These are phyloP conservation scores for Platismatia glauca DNA, from an alignment of 495 filamentous ascomycete species.

Conservation along the genomic window DNA sequence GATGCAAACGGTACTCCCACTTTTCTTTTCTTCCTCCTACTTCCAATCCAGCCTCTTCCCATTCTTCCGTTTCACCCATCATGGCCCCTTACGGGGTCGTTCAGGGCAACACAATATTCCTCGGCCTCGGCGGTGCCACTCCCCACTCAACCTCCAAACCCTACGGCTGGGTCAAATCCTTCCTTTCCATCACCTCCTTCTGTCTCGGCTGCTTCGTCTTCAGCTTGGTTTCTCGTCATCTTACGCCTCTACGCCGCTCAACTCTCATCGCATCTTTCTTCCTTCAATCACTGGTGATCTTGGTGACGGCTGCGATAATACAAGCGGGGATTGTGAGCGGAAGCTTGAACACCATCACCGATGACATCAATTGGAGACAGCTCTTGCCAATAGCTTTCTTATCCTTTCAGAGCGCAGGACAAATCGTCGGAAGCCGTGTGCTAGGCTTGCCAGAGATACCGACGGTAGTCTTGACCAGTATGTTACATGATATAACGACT, in stretches of 20 bases:
- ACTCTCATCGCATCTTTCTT: constrained; percentile 49
- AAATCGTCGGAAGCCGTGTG: constrained; percentile 55
- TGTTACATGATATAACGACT: constrained; percentile 60
- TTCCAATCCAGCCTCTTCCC: not conserved
- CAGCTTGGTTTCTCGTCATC: constrained; percentile 29
- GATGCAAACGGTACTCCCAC: constrained; percentile 40
- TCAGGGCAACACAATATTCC: constrained; percentile 55
- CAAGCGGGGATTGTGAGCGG: constrained; percentile 37
- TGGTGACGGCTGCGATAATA: constrained; percentile 49
- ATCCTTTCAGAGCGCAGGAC: constrained; percentile 62
- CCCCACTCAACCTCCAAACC: constrained; percentile 37
- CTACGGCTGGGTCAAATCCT: constrained; percentile 54
- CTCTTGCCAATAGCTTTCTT: constrained; percentile 54
- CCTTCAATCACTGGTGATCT: constrained; percentile 45
- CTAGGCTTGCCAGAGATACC: constrained; percentile 63
- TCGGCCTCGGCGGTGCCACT: constrained; percentile 50
- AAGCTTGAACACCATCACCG: constrained; percentile 25
- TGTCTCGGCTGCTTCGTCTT: constrained; percentile 46
- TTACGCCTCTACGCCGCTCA: constrained; percentile 38
- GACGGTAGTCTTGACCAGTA: constrained; percentile 62
- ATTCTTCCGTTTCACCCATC: not conserved
- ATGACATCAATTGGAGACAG: constrained; percentile 30
- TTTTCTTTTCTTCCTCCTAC: not conserved
- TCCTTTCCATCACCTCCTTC: constrained; percentile 49
- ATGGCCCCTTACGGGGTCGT: not conserved